Evolutionary conservation across 352 stramenopile genomes (phyloP), one percentile per base, ranked within the genome.

Genomic region (Phytopythium oedochilum): DNA sequence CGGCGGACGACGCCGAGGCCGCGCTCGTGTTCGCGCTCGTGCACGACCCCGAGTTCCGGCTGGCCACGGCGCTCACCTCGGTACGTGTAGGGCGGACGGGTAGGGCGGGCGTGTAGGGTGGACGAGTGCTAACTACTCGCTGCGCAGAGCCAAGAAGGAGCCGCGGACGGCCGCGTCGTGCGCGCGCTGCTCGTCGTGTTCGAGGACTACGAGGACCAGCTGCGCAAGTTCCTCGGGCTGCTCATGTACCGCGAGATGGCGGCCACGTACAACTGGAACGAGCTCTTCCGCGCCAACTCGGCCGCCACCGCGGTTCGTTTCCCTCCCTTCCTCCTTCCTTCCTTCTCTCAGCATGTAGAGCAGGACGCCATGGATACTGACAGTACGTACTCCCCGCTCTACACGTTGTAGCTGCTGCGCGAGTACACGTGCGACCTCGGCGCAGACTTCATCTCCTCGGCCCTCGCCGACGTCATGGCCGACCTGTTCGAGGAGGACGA

Each of bases 221-320:
- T 91, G 50, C 78, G 73, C 10, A 82, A 82, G 58, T 66, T 89
- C 22, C 31, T 91, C 28, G 73, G 74, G 12, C 57, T 85, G 59
- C 74, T 89, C 64, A 87, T 91, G 81, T 71, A 88, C 50, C 72
- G 69, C 28, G 81, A 91, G 58, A 91, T 91, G 81, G 65, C 85
- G 53, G 74, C 80, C 57, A 91, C 81, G 43, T 57, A 78, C 45
- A 89, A 91, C 63, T 91, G 81, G 81, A 89, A 87, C 70, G 78
- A 91, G 53, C 75, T 91, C 47, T 91, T 91, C 57, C 78, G 81
- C 63, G 81, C 81, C 59, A 91, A 89, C 57, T 91, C 81, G 57
- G 62, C 78, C 46, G 80, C 75, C 12, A 91, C 81, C 17, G 81
- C 79, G 31, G 75, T 83, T 59, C 50, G 73, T 73, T 10, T 38